phyloP scores from a whole-genome alignment of 306 rosid species.

The Vicia sativa region DNA sequence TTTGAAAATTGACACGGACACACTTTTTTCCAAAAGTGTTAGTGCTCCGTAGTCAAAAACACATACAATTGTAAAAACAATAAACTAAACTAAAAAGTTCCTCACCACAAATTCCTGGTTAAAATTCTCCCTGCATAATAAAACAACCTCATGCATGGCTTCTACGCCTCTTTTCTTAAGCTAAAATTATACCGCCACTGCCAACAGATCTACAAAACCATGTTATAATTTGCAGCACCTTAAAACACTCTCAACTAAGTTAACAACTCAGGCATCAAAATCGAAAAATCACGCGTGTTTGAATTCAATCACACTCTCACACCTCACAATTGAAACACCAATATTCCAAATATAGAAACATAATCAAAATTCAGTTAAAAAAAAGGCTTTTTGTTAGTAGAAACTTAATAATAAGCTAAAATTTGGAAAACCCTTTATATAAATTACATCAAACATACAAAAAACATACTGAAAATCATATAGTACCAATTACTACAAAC shows the following conservation, averaged over 20 bases:
- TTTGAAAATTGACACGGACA: too few species aligned
- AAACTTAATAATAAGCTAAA: conserved; percentile 30
- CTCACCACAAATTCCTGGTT: neutral
- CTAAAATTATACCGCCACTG: neutral
- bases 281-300: conserved; percentile 6
- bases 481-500: neutral
- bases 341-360: conserved; percentile 32
- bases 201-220: conserved; percentile 20
- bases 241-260: conserved; percentile 13
- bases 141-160: conserved; percentile 31
- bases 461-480: neutral
- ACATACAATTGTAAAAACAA: conserved; percentile 10
- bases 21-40: too few species aligned
- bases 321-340: conserved; percentile 18
- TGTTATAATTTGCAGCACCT: conserved; percentile 9
- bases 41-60: too few species aligned
- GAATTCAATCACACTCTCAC: conserved; percentile 1
- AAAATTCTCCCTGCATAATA: conserved; percentile 10
- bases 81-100: conserved; percentile 14
- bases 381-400: conserved; percentile 16
- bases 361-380: conserved; percentile 6
- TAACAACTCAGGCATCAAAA: conserved; percentile 1
- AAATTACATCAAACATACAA: conserved; percentile 19
- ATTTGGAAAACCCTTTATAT: conserved; percentile 26
- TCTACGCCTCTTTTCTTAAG: neutral